phyloP scores from a whole-genome alignment of 495 filamentous ascomycete species.

The Chlorociboria aeruginascens region DNA sequence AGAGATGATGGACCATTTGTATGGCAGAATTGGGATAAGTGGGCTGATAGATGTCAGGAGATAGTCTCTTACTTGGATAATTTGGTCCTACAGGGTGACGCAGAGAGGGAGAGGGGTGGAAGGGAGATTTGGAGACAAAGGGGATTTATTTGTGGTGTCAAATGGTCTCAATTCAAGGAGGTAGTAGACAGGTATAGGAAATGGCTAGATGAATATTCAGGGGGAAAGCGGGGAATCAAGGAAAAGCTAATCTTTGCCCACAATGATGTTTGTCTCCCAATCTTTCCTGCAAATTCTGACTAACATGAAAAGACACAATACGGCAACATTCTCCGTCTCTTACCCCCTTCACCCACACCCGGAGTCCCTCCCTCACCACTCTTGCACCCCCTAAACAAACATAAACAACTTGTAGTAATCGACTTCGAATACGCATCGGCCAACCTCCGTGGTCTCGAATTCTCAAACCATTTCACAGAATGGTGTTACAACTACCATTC shows the following conservation, averaged over 20 bases:
- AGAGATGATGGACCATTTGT: constrained; percentile 66
- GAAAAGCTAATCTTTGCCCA: constrained; percentile 83
- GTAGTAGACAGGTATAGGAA: constrained; percentile 67
- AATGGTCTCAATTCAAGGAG: constrained; percentile 68
- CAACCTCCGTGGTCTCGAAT: constrained; percentile 78
- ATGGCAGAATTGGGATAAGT: constrained; percentile 92
- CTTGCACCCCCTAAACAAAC: constrained; percentile 51
- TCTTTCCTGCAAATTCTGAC: not conserved
- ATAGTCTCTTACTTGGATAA: constrained; percentile 67
- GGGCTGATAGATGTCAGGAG: constrained; percentile 69
- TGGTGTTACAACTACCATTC: constrained; percentile 98
- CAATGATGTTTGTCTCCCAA: constrained; percentile 65
- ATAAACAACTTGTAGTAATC: constrained; percentile 92
- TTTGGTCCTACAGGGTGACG: constrained; percentile 37
- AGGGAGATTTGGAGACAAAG: constrained; percentile 48
- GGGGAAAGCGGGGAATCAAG: constrained; percentile 50
- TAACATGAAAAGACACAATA: constrained; percentile 71
- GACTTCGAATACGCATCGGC: constrained; percentile 97
- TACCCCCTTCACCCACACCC: constrained; percentile 34
- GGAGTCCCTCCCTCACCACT: constrained; percentile 66
- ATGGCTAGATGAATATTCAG: constrained; percentile 63
- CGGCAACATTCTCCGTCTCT: constrained; percentile 88
- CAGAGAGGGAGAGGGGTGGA: constrained; percentile 19
- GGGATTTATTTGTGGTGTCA: constrained; percentile 72
- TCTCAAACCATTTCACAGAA: constrained; percentile 97